Evolutionary conservation across 1,139 yeast species (phyloP), one percentile per base, ranked within the genome.

Genomic region (Suhomyces panamericanus): DNA sequence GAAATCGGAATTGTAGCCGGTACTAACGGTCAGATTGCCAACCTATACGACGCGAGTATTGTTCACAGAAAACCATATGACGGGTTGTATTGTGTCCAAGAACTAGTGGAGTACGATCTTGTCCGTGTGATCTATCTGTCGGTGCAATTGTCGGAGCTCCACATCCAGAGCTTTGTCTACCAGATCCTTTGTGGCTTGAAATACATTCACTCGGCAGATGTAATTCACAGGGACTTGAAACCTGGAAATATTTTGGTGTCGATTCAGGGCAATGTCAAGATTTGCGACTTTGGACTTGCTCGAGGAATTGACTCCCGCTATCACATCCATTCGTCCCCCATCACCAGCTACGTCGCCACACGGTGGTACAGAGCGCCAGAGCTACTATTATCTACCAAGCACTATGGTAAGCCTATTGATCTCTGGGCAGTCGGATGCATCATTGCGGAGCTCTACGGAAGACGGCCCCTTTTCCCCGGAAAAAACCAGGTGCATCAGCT

Each of bases 281-380:
- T 88, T 12, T 87, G 96, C 60, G 96, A 88, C 63, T 88, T 88
- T 70, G 96, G 96, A 0, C 69, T 90, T 41, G 96, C 97, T 0
- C 70, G 97, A 57, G 91, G 95, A 2, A 73, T 85, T 12, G 70
- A 77, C 15, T 10, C 24, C 34, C 34, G 24, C 24, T 15, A 13
- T 17, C 24, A 17, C 27, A 64, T 50, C 64, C 59, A 45, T 54
- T 35, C 47, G 41, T 62, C 56, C 49, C 76, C 68, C 15, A 87
- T 87, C 39, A 90, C 97, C 4, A 83, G 83, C 54, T 90, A 90
- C 57, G 97, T 91, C 14, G 97, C 97, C 3, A 91, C 98, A 0
- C 70, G 98, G 49, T 91, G 96, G 96, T 91, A 91, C 60, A 70
- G 97, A 43, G 97, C 97, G 0, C 98, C 98, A 0, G 98, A 91